Evolutionary conservation across 73 alveolate species (phyloP), one percentile per base, ranked within the genome.

Genomic region (Paramecium bursaria): DNA sequence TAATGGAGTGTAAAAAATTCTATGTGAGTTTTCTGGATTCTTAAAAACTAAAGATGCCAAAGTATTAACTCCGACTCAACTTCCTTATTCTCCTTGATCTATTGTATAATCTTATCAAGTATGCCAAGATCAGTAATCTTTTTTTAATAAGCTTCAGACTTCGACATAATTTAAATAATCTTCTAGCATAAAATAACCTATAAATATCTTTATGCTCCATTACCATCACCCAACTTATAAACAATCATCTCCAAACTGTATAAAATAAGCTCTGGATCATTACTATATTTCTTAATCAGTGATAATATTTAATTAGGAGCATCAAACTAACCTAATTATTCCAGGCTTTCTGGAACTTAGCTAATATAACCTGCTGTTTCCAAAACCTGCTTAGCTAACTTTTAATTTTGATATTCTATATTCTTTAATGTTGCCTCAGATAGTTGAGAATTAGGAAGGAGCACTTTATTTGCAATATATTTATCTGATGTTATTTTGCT

Each of bases 111-210:
- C 44, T 67, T 17, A 25, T 67, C 4, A 3, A 67, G 22, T 15
- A 67, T 67, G 15, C 82, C 82, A 10, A 67, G 23, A 10, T 67
- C 53, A 10, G 53, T 57, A 17, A 67, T 67, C 50, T 67, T 57
- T 30, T 57, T 50, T 11, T 57, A 30, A 26, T 57, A 57, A 27
- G 76, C n/a, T 30, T 57, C 76, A 9, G 76, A 57, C 9, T 17
- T 26, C 3, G 76, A 57, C 33, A 57, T 23, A 30, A 30, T 10
- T 9, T 14, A 57, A 1, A 57, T 57, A 48, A 57, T 27, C 33
- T 57, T 50, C 27, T 57, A 48, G 15, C 76, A 57, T 30, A 30
- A 23, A 0, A 30, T 57, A 11, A 57, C 14, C 33, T 50, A 27
- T 30, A 23, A 57, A 30, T 57, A 27, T 57, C 15, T 11, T 23